phyloP scores from a whole-genome alignment of 1,284 basidiomycete genomes.

The Clitocybe nebularis region DNA sequence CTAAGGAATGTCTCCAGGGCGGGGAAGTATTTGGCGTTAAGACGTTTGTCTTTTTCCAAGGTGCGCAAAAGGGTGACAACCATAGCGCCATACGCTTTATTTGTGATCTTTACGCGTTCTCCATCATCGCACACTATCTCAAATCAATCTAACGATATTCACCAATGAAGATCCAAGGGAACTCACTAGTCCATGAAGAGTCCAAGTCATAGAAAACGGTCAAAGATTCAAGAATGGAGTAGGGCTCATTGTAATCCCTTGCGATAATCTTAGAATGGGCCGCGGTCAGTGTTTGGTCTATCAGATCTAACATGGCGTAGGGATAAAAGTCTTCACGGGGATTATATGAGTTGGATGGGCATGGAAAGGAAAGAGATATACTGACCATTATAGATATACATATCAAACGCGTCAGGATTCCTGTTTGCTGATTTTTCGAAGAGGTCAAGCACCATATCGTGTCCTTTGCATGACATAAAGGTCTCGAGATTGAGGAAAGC shows the following conservation, averaged over 20 bases:
- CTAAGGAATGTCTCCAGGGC: constrained; percentile 33
- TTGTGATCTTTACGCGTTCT: constrained; percentile 29
- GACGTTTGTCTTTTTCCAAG: constrained; percentile 26
- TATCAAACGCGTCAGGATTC: constrained; percentile 33
- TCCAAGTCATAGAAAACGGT: constrained; percentile 31
- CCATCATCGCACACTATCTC: constrained; percentile 32
- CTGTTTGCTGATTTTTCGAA: constrained; percentile 30
- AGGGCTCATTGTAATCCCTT: constrained; percentile 32
- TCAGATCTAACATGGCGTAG: constrained; percentile 30
- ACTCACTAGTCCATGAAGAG: constrained; percentile 29
- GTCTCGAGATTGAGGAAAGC: constrained; percentile 28
- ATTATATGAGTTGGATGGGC: neutral
- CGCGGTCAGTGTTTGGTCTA: constrained; percentile 27
- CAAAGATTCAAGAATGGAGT: constrained; percentile 29
- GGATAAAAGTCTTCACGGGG: constrained; percentile 27
- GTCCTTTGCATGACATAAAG: constrained; percentile 28
- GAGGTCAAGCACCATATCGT: constrained; percentile 25
- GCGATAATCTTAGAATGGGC: constrained; percentile 30
- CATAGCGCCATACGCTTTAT: constrained; percentile 33
- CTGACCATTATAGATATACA: constrained; percentile 39
- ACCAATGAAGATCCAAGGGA: neutral
- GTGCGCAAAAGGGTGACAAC: constrained; percentile 33
- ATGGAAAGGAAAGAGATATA: constrained; percentile 1
- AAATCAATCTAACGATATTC: neutral
- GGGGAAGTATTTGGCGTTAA: constrained; percentile 28